Conservation (phyloP, 768 basidiomycete genomes). For the Termitomyces sp. region DNA sequence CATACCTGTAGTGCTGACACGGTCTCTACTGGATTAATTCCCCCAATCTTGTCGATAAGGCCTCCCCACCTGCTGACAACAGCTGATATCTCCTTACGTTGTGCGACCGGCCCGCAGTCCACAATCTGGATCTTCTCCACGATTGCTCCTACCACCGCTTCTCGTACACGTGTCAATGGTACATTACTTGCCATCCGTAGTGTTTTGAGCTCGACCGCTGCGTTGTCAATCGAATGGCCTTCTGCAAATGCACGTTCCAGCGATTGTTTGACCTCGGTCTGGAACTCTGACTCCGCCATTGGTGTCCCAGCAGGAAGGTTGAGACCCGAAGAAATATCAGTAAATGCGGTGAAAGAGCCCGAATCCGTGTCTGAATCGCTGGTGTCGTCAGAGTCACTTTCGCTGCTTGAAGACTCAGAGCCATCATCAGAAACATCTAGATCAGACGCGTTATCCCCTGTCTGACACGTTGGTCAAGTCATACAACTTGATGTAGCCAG, state of each 20-base stretch:
- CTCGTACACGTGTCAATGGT: conserved; percentile 74
- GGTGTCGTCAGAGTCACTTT: conserved; percentile 35
- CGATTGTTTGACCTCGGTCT: conserved; percentile 70
- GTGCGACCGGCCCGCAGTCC: conserved; percentile 46
- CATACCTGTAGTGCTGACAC: conserved; percentile 71
- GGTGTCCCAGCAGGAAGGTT: conserved; percentile 31
- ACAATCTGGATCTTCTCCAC: conserved; percentile 66
- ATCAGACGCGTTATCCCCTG: conserved; percentile 62
- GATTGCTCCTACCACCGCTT: conserved; percentile 84
- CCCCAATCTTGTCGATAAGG: conserved; percentile 76
- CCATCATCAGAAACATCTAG: conserved; percentile 56
- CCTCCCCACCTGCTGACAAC: conserved; percentile 78
- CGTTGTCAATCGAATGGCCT: conserved; percentile 88
- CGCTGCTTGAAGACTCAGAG: conserved; percentile 50
- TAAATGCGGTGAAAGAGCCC: conserved; percentile 37
- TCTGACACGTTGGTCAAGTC: background rate
- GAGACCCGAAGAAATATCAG: conserved; percentile 40
- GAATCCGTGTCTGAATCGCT: conserved; percentile 31
- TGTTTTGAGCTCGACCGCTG: conserved; percentile 91
- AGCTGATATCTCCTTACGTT: conserved; percentile 58
- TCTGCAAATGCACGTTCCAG: conserved; percentile 91
- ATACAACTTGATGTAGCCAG: background rate
- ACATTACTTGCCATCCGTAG: conserved; percentile 97
- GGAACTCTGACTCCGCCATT: conserved; percentile 65
- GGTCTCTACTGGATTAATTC: conserved; percentile 78